Base-by-base conservation (phyloP, 2,329 filamentous ascomycete genomes). In the Fusarium mexicanum region DNA sequence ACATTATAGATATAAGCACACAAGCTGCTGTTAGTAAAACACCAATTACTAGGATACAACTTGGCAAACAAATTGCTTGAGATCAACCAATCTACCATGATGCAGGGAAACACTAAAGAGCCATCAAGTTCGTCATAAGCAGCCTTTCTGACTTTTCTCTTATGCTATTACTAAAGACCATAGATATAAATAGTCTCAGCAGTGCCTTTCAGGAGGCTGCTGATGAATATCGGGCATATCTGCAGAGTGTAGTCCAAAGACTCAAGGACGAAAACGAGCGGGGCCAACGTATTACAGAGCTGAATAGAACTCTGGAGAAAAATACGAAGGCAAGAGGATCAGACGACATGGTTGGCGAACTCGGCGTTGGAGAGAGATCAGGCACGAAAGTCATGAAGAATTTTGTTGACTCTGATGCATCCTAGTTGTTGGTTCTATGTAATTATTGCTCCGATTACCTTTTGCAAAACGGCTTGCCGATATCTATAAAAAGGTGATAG, bases 181-280 rank as follows among this genome's bases (percentile, higher is more conserved):
- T 33, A 26, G 24, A 31, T 29, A 20, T 0, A 12, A 8, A 24
- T 5, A 12, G 17, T 11, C n/a, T 10, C 4, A 24, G 16, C 0
- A 17, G 1, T 18, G 2, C 11, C 16, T 24, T n/a, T 24, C 41
- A 17, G 9, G 24, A 16, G 8, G 44, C 13, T 10, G 12, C 13
- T 4, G 18, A 20, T 13, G 24, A 13, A 47, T 29, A 47, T 31
- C 44, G 29, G 18, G 22, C 3, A 3, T 47, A 29, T 29, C 22
- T 47, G 13, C 26, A 14, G 8, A 29, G 12, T 10, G 44, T 29
- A 11, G 13, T 11, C 18, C 26, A 47, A 20, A 47, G 44, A 47
- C 26, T 47, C 8, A 31, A 47, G 20, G 26, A 29, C 8, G 44
- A 47, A 29, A 26, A 31, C 5, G 18, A 16, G 1, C 8, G 2